A percentile compares a stretch with the other conserved stretches of the same genome.
These are phyloP conservation scores for Ampelocalamus luodianensis DNA, from an alignment of 176 grass and related monocot genomes.

Conservation along the genomic window DNA sequence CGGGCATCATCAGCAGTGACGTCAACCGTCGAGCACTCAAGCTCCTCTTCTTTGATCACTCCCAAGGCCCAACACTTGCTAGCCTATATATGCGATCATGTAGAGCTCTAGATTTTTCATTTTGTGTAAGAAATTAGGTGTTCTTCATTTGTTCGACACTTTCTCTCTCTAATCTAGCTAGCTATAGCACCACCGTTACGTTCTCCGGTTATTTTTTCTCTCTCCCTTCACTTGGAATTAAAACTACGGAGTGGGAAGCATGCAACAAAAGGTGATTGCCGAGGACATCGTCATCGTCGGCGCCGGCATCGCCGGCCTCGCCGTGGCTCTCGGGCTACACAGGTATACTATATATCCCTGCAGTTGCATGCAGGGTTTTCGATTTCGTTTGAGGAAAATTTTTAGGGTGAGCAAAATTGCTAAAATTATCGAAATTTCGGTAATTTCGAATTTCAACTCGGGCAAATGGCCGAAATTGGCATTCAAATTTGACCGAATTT, in stretches of 20 bases:
- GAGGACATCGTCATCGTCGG: slow-evolving; percentile 64
- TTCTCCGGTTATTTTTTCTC: background rate
- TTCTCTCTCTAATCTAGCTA: background rate
- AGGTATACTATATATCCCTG: background rate
- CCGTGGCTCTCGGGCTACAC: slow-evolving; percentile 39
- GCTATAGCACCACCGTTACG: background rate
- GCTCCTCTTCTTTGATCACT: background rate
- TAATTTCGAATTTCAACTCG: too few relatives aligned
- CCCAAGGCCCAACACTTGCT: too few relatives aligned
- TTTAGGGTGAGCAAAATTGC: too few relatives aligned
- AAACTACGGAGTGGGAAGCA: background rate
- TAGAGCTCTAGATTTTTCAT: too few relatives aligned
- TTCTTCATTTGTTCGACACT: background rate
- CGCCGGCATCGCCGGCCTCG: slow-evolving; percentile 56
- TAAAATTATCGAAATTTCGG: too few relatives aligned
- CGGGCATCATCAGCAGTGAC: slow-evolving; percentile 36
- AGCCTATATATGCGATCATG: too few relatives aligned
- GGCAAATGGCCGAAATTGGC: too few relatives aligned
- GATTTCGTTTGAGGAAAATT: too few relatives aligned
- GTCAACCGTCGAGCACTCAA: background rate
- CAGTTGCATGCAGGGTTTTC: too few relatives aligned
- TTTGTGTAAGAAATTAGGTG: too few relatives aligned
- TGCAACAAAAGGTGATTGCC: background rate
- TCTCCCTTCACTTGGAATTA: background rate
- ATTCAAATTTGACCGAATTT: too few relatives aligned